Conservation (phyloP, 2,329 filamentous ascomycete genomes). For the Arthrobotrys iridis region DNA sequence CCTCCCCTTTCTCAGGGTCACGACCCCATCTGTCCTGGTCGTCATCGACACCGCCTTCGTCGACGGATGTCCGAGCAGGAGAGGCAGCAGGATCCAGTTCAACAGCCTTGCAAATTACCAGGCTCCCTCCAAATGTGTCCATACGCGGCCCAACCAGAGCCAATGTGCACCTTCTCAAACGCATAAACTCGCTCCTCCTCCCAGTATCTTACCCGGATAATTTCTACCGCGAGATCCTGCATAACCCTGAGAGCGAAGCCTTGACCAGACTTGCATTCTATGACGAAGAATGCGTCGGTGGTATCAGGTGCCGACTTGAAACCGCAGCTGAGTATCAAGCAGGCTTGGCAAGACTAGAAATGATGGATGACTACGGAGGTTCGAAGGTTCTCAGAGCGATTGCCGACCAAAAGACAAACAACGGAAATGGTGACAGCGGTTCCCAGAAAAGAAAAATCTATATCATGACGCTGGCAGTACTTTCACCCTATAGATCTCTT, state of each 20-base stretch:
- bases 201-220: conserved; percentile 72
- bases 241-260: conserved; percentile 62
- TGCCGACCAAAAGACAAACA: background rate
- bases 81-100: background rate
- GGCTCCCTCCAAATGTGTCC: conserved; percentile 56
- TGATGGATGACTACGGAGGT: background rate
- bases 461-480: conserved; percentile 72
- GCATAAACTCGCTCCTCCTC: conserved; percentile 73
- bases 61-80: background rate
- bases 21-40: background rate
- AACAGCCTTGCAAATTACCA: conserved; percentile 28
- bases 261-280: conserved; percentile 58
- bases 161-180: conserved; percentile 70
- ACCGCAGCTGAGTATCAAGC: conserved; percentile 64
- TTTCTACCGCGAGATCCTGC: conserved; percentile 70
- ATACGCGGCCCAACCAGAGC: conserved; percentile 66
- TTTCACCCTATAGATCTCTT: conserved; percentile 71
- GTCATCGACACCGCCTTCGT: background rate
- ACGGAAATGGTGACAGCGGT: background rate
- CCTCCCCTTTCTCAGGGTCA: conserved; percentile 2
- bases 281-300: conserved; percentile 64
- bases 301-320: conserved; percentile 71
- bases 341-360: conserved; percentile 10
- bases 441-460: conserved; percentile 65
- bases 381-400: conserved; percentile 61